Evolutionary conservation across 2,329 filamentous ascomycete genomes (phyloP), one percentile per base, ranked within the genome.

Genomic region (Amphichorda felina): DNA sequence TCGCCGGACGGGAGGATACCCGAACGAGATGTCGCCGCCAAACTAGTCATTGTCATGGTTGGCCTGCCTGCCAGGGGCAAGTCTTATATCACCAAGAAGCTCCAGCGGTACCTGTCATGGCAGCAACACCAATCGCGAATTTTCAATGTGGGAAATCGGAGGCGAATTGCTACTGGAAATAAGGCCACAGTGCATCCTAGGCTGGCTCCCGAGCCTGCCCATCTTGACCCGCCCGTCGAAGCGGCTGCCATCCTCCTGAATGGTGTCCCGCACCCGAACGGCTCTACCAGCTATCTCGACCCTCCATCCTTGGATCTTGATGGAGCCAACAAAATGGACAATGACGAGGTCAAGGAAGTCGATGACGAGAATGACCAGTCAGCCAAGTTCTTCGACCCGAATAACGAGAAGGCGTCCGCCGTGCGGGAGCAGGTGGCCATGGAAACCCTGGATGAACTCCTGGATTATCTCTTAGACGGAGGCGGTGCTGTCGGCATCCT

Each of bases 21-120:
- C 37, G 79, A 89, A 53, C 75, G 89, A 51, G 91, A 98, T 70
- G 83, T 98, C 34, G 91, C 88, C 34, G 83, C 91, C 28, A 98
- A 98, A 67, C 69, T 98, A 42, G 86, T 96, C 53, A 94, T 98
- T 50, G 79, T 98, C 55, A 98, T 98, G 91, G 91, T 98, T 41
- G 91, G 91, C 43, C 64, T 98, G 48, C 91, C 91, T 3, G 91
- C 91, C 8, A 72, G 91, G 50, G 91, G 91, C 54, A 98, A 98
- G 64, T 95, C 88, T 37, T 98, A 98, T 61, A 94, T 98, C 50
- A 96, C 91, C 41, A 96, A 96, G 68, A 98, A 98, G 64, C 74
- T 98, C 43, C 83, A 91, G 40, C 75, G 91, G 41, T 98, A 96
- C 54, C 65, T 98, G 34, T 89, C 93, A 34, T 98, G 91, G 91